Evolutionary conservation across 1,139 yeast species (phyloP).

Genomic region (Meyerozyma elateridarum): DNA sequence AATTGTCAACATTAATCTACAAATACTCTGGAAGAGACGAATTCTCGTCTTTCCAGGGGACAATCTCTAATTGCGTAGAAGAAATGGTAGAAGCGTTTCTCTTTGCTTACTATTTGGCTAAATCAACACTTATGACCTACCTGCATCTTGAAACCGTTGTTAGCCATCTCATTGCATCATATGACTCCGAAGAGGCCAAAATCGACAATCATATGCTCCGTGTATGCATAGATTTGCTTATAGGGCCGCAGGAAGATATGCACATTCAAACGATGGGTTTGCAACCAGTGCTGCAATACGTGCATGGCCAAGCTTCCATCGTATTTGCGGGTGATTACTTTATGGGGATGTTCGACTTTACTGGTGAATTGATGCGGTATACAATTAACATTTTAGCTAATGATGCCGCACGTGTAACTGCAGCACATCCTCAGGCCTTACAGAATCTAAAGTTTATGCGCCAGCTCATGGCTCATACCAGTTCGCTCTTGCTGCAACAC

Average conservation of each 20-base stretch:
- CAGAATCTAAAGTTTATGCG: constrained; percentile 16
- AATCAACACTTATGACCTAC: constrained; percentile 15
- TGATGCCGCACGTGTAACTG: neutral
- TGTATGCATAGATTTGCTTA: neutral
- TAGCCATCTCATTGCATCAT: constrained; percentile 8
- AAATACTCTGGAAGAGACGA: constrained; percentile 13
- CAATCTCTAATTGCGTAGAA: constrained; percentile 26
- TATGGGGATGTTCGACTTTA: constrained; percentile 37
- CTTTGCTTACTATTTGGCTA: constrained; percentile 24
- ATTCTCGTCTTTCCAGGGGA: constrained; percentile 17
- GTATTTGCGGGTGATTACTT: constrained; percentile 27
- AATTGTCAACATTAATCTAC: constrained; percentile 12
- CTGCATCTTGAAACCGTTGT: constrained; percentile 14
- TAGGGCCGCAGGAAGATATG: neutral
- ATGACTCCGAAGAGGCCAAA: neutral
- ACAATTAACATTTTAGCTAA: constrained; percentile 18
- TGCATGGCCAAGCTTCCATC: constrained; percentile 5
- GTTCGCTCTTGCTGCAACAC: constrained; percentile 13
- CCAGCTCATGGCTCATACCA: constrained; percentile 12
- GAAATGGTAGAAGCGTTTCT: constrained; percentile 38
- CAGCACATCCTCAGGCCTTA: constrained; percentile 11
- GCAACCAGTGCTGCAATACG: neutral
- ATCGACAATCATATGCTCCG: neutral
- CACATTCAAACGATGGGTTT: neutral
- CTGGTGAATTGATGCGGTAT: constrained; percentile 41